Base-by-base conservation (phyloP, 768 basidiomycete species). In the Leccinum subgranulosum region DNA sequence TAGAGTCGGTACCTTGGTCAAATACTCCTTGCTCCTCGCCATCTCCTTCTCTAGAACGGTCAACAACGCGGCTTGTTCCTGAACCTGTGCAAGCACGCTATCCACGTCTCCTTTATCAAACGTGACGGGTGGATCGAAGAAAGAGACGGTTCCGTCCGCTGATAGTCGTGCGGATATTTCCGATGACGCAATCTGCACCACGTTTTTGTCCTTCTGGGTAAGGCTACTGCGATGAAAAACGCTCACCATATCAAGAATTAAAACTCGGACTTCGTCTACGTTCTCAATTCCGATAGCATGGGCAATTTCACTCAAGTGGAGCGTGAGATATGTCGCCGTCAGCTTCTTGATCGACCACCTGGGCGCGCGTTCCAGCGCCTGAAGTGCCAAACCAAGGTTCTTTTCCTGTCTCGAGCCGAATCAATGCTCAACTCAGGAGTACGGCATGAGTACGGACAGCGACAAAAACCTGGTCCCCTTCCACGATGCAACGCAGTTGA, bases 301-400 rank as follows among this genome's bases (percentile, higher is more conserved):
- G 3, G 81, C 86, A 51, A 95, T 91, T 61, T 94, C 90, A 0
- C 79, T 72, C 8, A 94, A 73, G 34, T 86, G 81, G 15, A 93
- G 82, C 0, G 89, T 91, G 41, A 92, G 78, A 64, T 93, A 96
- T 2, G 93, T 93, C 51, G 82, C 82, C 0, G 88, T 94, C 56
- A 94, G 82, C 68, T 85, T 88, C 72, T 84, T 85, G 63, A 94
- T 82, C 49, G 83, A 76, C 85, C 92, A 93, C 19, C 88, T 79
- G 0, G 90, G 88, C 0, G 90, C 86, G 15, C 84, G 83, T 6
- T 81, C 80, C 27, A 92, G 74, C 2, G 84, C 88, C 59, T 86
- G 85, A 36, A 76, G 70, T 34, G 92, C 71, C 31, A 96, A 76
- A 7, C 93, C 93, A 2, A 83, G 43, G 55, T 87, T 94, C 55